Evolutionary conservation across 2,329 filamentous ascomycete genomes (phyloP).

Genomic region (Aspergillus puulaauensis): DNA sequence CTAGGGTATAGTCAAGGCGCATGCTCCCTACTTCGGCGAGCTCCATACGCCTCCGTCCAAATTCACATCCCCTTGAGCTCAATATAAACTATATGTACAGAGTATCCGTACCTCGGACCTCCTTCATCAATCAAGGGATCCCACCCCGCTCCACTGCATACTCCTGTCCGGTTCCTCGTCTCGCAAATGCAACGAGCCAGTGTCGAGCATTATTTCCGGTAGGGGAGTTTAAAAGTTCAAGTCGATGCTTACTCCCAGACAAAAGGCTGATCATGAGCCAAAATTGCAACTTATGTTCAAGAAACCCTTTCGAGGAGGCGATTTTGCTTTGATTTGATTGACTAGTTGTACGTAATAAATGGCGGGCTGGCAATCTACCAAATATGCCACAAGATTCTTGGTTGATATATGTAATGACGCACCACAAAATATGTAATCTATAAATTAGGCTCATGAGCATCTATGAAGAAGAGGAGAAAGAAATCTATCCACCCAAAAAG

Average conservation of each 20-base stretch:
- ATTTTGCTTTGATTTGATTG: not conserved
- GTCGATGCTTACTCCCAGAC: not conserved
- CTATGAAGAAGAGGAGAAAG: not conserved
- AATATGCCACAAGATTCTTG: not conserved
- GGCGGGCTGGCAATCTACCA: not conserved
- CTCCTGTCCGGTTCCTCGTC: not conserved
- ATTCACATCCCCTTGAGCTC: not conserved
- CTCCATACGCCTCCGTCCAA: not conserved
- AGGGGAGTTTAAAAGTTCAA: not conserved
- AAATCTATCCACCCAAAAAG: not conserved
- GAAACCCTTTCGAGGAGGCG: not conserved
- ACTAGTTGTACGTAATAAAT: not conserved
- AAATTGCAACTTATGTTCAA: not conserved
- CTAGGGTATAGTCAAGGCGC: not conserved
- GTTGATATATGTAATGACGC: not conserved
- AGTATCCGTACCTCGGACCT: not conserved
- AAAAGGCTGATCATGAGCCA: not conserved
- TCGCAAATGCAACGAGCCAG: not conserved
- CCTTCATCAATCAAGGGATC: constrained; percentile 8
- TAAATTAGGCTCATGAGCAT: not conserved
- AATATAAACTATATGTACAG: not conserved
- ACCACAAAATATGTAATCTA: not conserved
- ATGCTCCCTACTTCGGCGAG: not conserved
- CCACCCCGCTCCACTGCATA: not conserved
- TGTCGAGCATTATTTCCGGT: not conserved